These are phyloP conservation scores for Epithemia pelagica DNA, from an alignment of 108 stramenopile genomes.

Conservation along the genomic window DNA sequence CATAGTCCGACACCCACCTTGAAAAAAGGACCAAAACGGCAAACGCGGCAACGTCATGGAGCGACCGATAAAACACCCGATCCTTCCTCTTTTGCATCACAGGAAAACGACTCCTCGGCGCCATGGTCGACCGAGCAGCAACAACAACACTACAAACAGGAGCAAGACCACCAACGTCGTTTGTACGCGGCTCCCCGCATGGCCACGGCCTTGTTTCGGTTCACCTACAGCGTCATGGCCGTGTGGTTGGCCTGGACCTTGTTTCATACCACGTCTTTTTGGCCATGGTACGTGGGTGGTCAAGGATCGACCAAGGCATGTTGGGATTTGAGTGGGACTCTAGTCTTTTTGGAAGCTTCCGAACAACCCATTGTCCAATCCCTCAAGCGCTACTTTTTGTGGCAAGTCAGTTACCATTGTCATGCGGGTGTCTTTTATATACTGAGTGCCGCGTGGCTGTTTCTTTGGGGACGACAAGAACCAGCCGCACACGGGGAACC, in stretches of 20 bases:
- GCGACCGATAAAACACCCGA: neutral
- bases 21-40: too few species aligned
- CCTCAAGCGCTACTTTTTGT: slow-evolving; percentile 58
- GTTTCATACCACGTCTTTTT: slow-evolving; percentile 60
- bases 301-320: slow-evolving; percentile 52
- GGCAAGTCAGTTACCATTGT: slow-evolving; percentile 72
- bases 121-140: neutral
- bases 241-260: slow-evolving; percentile 39
- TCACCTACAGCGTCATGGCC: slow-evolving; percentile 39
- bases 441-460: slow-evolving; percentile 28
- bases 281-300: slow-evolving; percentile 66
- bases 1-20: too few species aligned
- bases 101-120: neutral
- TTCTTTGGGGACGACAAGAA: slow-evolving; percentile 28
- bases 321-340: slow-evolving; percentile 67
- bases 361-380: neutral
- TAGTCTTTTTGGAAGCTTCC: slow-evolving; percentile 66
- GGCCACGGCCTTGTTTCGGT: slow-evolving; percentile 76
- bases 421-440: slow-evolving; percentile 70
- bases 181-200: slow-evolving; percentile 67
- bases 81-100: neutral
- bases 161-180: slow-evolving; percentile 7
- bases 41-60: too few species aligned
- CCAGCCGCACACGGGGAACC: neutral
- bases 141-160: neutral